Conservation (phyloP, 805 yeast genomes). For the Priceomyces carsonii region DNA sequence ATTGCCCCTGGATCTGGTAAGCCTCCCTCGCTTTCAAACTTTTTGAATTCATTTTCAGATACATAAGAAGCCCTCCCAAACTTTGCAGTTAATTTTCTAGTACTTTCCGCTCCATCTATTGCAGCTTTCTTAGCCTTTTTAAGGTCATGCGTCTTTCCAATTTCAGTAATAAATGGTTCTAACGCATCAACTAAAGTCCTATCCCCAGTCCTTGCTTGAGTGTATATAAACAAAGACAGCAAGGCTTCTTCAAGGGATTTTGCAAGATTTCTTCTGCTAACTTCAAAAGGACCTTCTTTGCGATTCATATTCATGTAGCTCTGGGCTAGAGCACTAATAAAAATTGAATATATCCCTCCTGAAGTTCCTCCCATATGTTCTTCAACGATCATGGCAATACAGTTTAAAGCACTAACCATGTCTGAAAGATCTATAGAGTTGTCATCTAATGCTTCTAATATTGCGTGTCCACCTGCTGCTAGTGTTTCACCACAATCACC, state of each 20-base stretch:
- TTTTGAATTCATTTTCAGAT: too few relatives aligned
- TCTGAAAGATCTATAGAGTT: constrained; percentile 23
- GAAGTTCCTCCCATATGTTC: constrained; percentile 43
- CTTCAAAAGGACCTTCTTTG: constrained; percentile 6
- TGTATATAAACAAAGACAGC: constrained; percentile 19
- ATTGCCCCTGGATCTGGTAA: constrained; percentile 44
- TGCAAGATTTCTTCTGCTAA: constrained; percentile 1
- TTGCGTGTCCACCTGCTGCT: constrained; percentile 31
- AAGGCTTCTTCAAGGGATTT: background rate
- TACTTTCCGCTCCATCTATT: constrained; percentile 32
- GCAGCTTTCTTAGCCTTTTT: constrained; percentile 25
- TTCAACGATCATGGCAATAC: constrained; percentile 26
- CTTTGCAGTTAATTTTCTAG: constrained; percentile 31
- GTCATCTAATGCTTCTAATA: constrained; percentile 20
- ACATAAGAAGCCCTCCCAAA: constrained; percentile 41
- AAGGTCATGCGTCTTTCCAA: constrained; percentile 19
- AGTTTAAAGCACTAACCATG: constrained; percentile 20
- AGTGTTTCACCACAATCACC: constrained; percentile 45
- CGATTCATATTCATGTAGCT: too few relatives aligned
- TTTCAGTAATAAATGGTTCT: constrained; percentile 32
- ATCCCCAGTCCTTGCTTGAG: constrained; percentile 39
- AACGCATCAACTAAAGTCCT: constrained; percentile 42
- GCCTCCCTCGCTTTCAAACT: too few relatives aligned
- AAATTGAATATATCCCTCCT: constrained; percentile 37
- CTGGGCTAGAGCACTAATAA: constrained; percentile 21